These are phyloP conservation scores for Fusarium continuum DNA, from an alignment of 2,329 filamentous ascomycete species.

Conservation along the genomic window DNA sequence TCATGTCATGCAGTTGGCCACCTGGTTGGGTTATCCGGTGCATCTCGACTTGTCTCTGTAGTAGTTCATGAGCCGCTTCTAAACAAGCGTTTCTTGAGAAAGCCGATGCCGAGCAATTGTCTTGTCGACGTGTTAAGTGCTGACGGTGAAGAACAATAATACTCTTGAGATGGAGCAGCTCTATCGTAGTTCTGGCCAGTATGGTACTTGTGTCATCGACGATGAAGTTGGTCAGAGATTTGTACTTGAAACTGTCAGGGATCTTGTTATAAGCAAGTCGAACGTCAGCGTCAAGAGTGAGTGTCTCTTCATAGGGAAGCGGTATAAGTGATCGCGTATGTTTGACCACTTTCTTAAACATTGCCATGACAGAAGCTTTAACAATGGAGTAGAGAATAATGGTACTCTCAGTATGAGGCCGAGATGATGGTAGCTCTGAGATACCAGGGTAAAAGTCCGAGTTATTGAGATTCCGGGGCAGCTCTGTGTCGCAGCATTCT, in stretches of 20 bases:
- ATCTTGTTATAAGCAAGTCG: slow-evolving; percentile 32
- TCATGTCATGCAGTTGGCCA: slow-evolving; percentile 54
- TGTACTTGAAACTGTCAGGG: slow-evolving; percentile 39
- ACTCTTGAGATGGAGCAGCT: slow-evolving; percentile 45
- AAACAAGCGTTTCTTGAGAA: slow-evolving; percentile 40
- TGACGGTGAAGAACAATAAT: slow-evolving; percentile 47
- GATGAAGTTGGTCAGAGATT: slow-evolving; percentile 40
- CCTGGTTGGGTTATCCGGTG: slow-evolving; percentile 51
- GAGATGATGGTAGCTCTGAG: slow-evolving; percentile 17
- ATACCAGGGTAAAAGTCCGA: slow-evolving; percentile 27
- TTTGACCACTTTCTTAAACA: slow-evolving; percentile 39
- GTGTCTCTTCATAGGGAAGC: slow-evolving; percentile 19
- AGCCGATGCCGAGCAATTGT: slow-evolving; percentile 7
- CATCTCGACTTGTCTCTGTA: slow-evolving; percentile 45
- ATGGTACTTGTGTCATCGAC: slow-evolving; percentile 42
- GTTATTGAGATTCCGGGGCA: slow-evolving; percentile 36
- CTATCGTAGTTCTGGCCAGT: slow-evolving; percentile 42
- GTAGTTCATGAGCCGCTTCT: slow-evolving; percentile 39
- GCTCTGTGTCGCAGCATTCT: slow-evolving; percentile 31
- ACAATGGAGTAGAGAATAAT: slow-evolving; percentile 42
- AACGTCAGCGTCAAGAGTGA: slow-evolving; percentile 36
- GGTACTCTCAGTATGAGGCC: slow-evolving; percentile 30
- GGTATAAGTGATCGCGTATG: slow-evolving; percentile 24
- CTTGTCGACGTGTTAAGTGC: slow-evolving; percentile 36
- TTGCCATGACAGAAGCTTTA: slow-evolving; percentile 42